phyloP scores from a whole-genome alignment of 805 yeast genomes.

The Spathaspora boniae region DNA sequence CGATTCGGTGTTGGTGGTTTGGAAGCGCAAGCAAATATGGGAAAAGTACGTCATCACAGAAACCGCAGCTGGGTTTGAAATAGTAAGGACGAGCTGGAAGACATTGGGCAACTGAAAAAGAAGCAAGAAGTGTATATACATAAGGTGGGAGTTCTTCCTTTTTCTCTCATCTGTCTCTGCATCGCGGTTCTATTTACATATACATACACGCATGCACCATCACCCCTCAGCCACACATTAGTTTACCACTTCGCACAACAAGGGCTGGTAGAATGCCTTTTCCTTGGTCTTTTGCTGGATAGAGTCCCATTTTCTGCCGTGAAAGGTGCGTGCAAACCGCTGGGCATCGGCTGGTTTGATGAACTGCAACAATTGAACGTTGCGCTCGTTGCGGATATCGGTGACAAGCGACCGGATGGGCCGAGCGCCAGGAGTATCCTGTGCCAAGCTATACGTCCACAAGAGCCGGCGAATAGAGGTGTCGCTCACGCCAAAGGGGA shows the following conservation, averaged over 20 bases:
- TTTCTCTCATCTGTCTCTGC: neutral
- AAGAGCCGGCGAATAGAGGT: constrained; percentile 33
- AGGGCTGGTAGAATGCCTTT: constrained; percentile 31
- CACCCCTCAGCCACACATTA: constrained; percentile 1
- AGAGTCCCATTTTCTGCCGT: constrained; percentile 45
- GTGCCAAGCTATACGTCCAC: constrained; percentile 48
- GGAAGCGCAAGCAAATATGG: constrained; percentile 77
- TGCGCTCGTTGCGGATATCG: constrained; percentile 26
- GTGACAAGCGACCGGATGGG: constrained; percentile 19
- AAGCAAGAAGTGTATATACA: neutral
- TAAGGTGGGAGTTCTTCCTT: neutral
- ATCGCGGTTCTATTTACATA: neutral
- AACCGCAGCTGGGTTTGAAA: constrained; percentile 16
- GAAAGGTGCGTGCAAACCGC: constrained; percentile 49
- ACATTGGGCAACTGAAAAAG: constrained; percentile 1
- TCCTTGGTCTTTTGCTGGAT: constrained; percentile 13
- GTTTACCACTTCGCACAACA: constrained; percentile 30
- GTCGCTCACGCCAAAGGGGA: constrained; percentile 43
- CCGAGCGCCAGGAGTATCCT: constrained; percentile 9
- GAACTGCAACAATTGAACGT: constrained; percentile 40
- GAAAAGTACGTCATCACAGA: constrained; percentile 69
- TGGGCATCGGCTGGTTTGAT: constrained; percentile 42
- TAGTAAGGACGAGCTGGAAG: constrained; percentile 7
- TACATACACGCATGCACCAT: neutral
- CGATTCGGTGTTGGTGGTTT: constrained; percentile 66